Evolutionary conservation across 345 rosid genomes (phyloP).

Genomic region (Aquilaria malaccensis): DNA sequence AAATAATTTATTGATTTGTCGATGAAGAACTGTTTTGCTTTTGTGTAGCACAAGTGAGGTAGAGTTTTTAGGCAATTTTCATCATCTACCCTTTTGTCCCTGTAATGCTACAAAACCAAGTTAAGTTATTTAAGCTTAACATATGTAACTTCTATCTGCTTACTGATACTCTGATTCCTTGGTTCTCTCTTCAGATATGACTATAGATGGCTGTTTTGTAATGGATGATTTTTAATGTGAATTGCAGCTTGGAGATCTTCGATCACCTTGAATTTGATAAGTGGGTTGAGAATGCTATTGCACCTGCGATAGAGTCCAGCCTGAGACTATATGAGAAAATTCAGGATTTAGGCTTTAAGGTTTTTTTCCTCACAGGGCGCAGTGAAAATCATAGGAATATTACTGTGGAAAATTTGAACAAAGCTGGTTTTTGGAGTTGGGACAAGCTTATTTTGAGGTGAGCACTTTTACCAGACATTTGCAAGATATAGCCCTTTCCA

Average conservation of each 20-base stretch:
- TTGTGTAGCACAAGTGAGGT: background rate
- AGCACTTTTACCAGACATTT: background rate
- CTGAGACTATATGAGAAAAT: slow-evolving; percentile 68
- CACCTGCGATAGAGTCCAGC: slow-evolving; percentile 69
- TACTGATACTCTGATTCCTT: background rate
- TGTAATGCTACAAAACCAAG: background rate
- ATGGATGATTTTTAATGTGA: slow-evolving; percentile 13
- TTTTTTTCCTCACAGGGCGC: slow-evolving; percentile 79
- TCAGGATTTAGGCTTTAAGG: slow-evolving; percentile 58
- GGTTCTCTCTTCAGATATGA: background rate
- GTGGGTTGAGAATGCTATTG: slow-evolving; percentile 74
- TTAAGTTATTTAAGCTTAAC: background rate
- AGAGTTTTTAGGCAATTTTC: background rate
- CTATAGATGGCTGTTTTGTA: background rate
- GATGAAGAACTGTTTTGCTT: no score
- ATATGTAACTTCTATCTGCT: background rate
- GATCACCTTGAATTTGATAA: slow-evolving; percentile 57
- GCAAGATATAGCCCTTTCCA: background rate
- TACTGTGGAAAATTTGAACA: slow-evolving; percentile 60
- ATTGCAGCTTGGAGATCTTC: slow-evolving; percentile 60
- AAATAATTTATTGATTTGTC: no score
- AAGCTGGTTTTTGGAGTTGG: slow-evolving; percentile 71
- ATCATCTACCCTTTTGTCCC: background rate
- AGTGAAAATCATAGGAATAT: slow-evolving; percentile 50
- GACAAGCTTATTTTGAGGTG: slow-evolving; percentile 90